Conservation (phyloP, 2,329 filamentous ascomycete species). For the Stromatinia cepivora region DNA sequence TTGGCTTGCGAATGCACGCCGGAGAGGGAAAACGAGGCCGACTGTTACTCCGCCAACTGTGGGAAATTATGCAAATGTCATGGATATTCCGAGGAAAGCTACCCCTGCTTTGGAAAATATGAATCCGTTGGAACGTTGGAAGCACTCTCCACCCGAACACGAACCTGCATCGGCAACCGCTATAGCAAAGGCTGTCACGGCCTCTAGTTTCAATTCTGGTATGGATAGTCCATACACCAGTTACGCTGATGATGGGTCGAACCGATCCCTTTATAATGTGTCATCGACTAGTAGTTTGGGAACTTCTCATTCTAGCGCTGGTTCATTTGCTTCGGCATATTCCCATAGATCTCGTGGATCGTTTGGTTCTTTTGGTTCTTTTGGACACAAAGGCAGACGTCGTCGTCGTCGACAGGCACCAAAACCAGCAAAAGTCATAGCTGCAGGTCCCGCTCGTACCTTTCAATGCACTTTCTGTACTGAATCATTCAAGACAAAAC, state of each 20-base stretch:
- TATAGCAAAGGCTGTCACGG: conserved; percentile 61
- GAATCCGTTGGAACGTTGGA: conserved; percentile 68
- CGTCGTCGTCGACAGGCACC: conserved; percentile 38
- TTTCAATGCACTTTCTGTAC: conserved; percentile 68
- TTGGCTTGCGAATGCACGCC: conserved; percentile 87
- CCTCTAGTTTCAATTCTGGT: conserved; percentile 54
- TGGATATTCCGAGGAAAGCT: conserved; percentile 70
- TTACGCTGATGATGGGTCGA: conserved; percentile 61
- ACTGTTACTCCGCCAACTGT: conserved; percentile 68
- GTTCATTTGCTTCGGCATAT: conserved; percentile 59
- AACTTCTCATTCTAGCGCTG: conserved; percentile 60
- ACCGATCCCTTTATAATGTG: conserved; percentile 56
- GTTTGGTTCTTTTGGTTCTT: conserved; percentile 42
- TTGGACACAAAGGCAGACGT: conserved; percentile 36
- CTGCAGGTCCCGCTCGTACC: conserved; percentile 47
- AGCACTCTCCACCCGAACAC: conserved; percentile 67
- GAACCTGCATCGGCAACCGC: conserved; percentile 64
- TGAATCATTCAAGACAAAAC: conserved; percentile 66
- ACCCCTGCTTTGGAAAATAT: conserved; percentile 56
- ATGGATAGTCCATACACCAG: conserved; percentile 56
- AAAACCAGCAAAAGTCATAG: conserved; percentile 49
- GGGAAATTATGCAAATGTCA: conserved; percentile 59
- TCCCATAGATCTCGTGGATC: conserved; percentile 60
- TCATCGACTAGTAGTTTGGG: conserved; percentile 62
- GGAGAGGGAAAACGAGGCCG: conserved; percentile 74